A percentile compares a stretch with the other conserved stretches of the same genome.
phyloP scores from a whole-genome alignment of 2,329 filamentous ascomycete species.

The Aspergillus nomiae region DNA sequence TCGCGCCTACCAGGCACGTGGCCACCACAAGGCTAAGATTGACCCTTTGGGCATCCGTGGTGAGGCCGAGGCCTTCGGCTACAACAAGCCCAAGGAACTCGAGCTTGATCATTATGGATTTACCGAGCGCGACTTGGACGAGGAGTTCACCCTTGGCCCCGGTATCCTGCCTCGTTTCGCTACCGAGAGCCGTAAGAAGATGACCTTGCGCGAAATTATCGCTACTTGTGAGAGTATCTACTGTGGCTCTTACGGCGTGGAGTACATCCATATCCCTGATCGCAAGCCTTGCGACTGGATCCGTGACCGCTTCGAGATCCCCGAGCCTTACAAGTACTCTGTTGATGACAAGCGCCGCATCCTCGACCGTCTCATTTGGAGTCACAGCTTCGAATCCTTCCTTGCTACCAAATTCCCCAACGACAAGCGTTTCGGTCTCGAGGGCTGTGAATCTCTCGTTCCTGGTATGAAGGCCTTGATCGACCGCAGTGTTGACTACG shows the following conservation, averaged over 20 bases:
- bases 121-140: slow-evolving; percentile 88
- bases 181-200: slow-evolving; percentile 84
- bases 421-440: slow-evolving; percentile 98
- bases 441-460: slow-evolving; percentile 94
- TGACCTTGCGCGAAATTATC: slow-evolving; percentile 94
- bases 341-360: slow-evolving; percentile 98
- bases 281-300: slow-evolving; percentile 98
- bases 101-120: slow-evolving; percentile 94
- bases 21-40: slow-evolving; percentile 97
- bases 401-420: slow-evolving; percentile 97
- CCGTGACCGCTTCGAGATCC: slow-evolving; percentile 89
- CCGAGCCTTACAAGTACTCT: slow-evolving; percentile 93
- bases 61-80: slow-evolving; percentile 79
- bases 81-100: slow-evolving; percentile 87
- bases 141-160: slow-evolving; percentile 87
- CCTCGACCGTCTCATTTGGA: slow-evolving; percentile 96
- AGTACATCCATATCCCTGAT: slow-evolving; percentile 99
- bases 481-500: slow-evolving; percentile 96
- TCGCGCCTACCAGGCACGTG: slow-evolving; percentile 95
- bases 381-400: slow-evolving; percentile 95
- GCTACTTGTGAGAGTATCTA: slow-evolving; percentile 92
- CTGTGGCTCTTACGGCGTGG: slow-evolving; percentile 94
- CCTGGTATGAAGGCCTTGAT: slow-evolving; percentile 99
- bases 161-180: slow-evolving; percentile 95
- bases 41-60: slow-evolving; percentile 93